phyloP scores from a whole-genome alignment of 2,329 filamentous ascomycete genomes.

The Venturia oleaginea region DNA sequence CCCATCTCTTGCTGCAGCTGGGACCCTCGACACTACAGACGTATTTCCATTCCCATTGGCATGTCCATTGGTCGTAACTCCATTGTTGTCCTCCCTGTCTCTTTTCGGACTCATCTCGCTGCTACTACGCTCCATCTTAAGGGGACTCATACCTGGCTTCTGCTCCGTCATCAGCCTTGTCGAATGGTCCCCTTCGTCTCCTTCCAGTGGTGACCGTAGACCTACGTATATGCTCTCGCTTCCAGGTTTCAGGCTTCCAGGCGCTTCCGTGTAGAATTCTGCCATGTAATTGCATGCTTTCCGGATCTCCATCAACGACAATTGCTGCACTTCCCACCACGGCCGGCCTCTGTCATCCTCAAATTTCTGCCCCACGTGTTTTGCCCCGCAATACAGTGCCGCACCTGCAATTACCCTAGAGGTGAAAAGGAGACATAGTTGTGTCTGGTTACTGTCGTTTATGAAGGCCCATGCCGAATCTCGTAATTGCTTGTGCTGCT shows the following conservation, averaged over 20 bases:
- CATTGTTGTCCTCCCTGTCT: slow-evolving; percentile 18
- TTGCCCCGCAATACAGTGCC: slow-evolving; percentile 78
- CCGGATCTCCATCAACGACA: slow-evolving; percentile 60
- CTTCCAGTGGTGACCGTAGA: slow-evolving; percentile 31
- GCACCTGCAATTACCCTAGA: slow-evolving; percentile 75
- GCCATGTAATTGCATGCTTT: slow-evolving; percentile 69
- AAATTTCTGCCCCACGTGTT: slow-evolving; percentile 64
- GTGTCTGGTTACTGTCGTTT: slow-evolving; percentile 80
- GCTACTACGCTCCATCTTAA: slow-evolving; percentile 19
- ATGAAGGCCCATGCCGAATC: slow-evolving; percentile 90
- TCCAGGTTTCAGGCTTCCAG: slow-evolving; percentile 22
- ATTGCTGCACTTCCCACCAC: slow-evolving; percentile 79
- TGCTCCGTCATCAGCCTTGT: slow-evolving; percentile 24
- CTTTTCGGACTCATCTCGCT: slow-evolving; percentile 22
- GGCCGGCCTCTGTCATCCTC: slow-evolving; percentile 64
- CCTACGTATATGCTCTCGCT: slow-evolving; percentile 39
- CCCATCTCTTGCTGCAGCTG: background rate
- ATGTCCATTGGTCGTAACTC: slow-evolving; percentile 18
- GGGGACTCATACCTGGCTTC: slow-evolving; percentile 16
- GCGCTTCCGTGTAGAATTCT: slow-evolving; percentile 38
- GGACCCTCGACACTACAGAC: background rate
- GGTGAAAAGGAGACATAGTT: slow-evolving; percentile 71
- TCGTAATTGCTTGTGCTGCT: slow-evolving; percentile 71
- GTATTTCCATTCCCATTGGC: slow-evolving; percentile 20
- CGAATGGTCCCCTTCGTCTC: slow-evolving; percentile 22